Evolutionary conservation across 768 basidiomycete species (phyloP), one percentile per base, ranked within the genome.

Genomic region (Rickenella mellea): DNA sequence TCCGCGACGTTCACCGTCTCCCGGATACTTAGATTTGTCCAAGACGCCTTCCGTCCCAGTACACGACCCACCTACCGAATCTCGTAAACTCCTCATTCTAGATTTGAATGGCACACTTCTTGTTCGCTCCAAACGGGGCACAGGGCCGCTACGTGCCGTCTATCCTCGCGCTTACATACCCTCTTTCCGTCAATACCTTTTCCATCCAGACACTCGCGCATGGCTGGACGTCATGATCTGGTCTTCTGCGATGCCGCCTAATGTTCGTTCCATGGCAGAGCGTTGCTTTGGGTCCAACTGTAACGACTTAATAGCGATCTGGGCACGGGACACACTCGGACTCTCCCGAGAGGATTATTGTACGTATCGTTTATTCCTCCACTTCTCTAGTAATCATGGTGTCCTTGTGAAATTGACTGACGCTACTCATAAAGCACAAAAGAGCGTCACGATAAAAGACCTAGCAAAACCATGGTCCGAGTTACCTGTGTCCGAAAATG

Each of bases 171-270:
- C 86, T 0, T 90, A 80, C 56, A 66, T 88, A 50, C 44, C 59
- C 4, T 57, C 79, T 1, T 83, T 89, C 50, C 54, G 68, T 4
- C 56, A 68, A 2, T 89, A 83, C 52, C 59, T 88, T 2, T 78
- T 86, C 49, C 74, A 78, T 38, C 61, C 70, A 0, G 49, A 64
- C 14, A 85, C 79, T n/a, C 64, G 60, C 26, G 51, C 53, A 11
- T 87, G 84, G 82, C 68, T 89, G 15, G 83, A 88, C 44, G 78
- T 82, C 4, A 90, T 90, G 83, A 73, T 92, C 4, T 92, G 88
- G 88, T 85, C 82, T 53, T 85, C 82, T 2, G 88, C 88, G 4
- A 84, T 88, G 53, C 84, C 86, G 2, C 79, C 80, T 39, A 86
- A 75, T 54, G 87, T 88, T 7, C 58, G 62, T 0, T 78, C 80